phyloP scores from a whole-genome alignment of 768 basidiomycete species.

The Suillus weaverae region DNA sequence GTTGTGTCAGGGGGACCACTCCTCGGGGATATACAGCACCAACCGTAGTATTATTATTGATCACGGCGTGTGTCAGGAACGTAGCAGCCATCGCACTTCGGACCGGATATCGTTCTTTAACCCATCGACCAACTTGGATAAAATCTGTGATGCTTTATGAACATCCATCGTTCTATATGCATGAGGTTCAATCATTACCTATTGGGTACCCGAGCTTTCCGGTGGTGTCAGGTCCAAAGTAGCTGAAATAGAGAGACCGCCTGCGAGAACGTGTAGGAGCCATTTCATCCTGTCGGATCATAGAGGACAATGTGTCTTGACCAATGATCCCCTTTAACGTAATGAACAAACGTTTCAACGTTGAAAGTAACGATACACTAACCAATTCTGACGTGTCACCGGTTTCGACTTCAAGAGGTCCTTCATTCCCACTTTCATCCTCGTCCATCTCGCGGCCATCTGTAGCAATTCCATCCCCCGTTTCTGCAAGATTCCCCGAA shows the following conservation, averaged over 20 bases:
- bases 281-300: conserved; percentile 75
- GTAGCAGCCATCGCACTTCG: conserved; percentile 59
- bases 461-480: conserved; percentile 13
- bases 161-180: not conserved
- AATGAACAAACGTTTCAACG: conserved; percentile 9
- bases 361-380: conserved; percentile 8
- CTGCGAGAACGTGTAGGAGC: conserved; percentile 57
- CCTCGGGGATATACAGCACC: conserved; percentile 5
- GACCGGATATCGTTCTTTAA: conserved; percentile 54
- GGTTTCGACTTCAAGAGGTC: conserved; percentile 13
- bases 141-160: conserved; percentile 43
- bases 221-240: conserved; percentile 37
- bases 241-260: conserved; percentile 49
- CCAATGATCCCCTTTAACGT: conserved; percentile 59
- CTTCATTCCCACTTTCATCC: conserved; percentile 21
- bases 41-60: conserved; percentile 57
- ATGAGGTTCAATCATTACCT: conserved; percentile 42
- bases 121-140: conserved; percentile 59
- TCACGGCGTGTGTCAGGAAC: conserved; percentile 72
- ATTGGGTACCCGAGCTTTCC: conserved; percentile 58
- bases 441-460: conserved; percentile 18
- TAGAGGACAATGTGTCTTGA: conserved; percentile 68
- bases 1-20: not conserved
- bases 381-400: conserved; percentile 23
- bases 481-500: not conserved